A percentile compares a stretch with the other conserved stretches of the same genome.
These are phyloP conservation scores for Capsicum chinense DNA, from an alignment of 257 asterid species.

Conservation along the genomic window DNA sequence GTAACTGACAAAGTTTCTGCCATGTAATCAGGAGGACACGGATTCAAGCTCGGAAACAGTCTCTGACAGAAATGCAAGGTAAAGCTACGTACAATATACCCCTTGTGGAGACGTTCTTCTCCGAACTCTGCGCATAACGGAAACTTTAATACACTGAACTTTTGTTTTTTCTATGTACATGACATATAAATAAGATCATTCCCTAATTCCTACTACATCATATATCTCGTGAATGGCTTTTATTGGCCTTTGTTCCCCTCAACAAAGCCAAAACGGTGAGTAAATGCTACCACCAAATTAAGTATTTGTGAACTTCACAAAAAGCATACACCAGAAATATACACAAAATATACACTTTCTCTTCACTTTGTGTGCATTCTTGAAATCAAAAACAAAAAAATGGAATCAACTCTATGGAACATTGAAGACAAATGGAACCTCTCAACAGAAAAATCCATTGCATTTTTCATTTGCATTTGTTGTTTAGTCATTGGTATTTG, in stretches of 20 bases:
- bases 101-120: no score
- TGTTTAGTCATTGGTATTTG: conserved; percentile 44
- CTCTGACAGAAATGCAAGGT: no score
- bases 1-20: no score
- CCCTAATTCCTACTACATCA: not conserved
- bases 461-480: conserved; percentile 53
- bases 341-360: no score
- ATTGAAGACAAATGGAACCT: conserved; percentile 70
- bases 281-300: conserved; percentile 28
- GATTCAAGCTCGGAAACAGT: no score
- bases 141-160: no score
- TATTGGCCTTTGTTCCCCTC: conserved; percentile 3
- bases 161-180: no score
- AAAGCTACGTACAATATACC: no score
- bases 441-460: conserved; percentile 55
- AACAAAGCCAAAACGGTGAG: conserved; percentile 32
- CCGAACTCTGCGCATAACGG: no score
- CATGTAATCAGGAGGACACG: no score
- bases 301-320: not conserved
- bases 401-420: conserved; percentile 74
- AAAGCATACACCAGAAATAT: no score
- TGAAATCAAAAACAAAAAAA: not conserved
- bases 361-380: not conserved
- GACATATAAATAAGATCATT: not conserved
- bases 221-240: conserved; percentile 31